Percentiles rank a stretch among this genome's conserved stretches.
phyloP scores from a whole-genome alignment of 306 rosid genomes.

The Citrullus amarus region DNA sequence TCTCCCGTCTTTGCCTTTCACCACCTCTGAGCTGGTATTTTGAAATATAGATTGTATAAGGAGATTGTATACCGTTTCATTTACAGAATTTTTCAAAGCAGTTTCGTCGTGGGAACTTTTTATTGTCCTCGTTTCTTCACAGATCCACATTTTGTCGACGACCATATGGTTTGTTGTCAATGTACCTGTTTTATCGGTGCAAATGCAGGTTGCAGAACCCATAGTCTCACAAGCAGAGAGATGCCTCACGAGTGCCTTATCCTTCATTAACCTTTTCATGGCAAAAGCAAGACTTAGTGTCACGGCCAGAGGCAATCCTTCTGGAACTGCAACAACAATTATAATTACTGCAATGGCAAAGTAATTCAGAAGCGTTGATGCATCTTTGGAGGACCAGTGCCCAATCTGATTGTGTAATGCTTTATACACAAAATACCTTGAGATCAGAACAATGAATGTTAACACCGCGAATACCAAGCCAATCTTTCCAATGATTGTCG shows the following conservation, averaged over 20 bases:
- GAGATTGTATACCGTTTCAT: constrained; percentile 27
- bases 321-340: constrained; percentile 88
- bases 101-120: constrained; percentile 6
- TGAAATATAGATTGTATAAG: constrained; percentile 70
- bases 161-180: constrained; percentile 90
- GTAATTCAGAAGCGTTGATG: constrained; percentile 42
- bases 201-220: constrained; percentile 79
- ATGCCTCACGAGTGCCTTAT: constrained; percentile 83
- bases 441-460: constrained; percentile 60
- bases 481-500: constrained; percentile 79
- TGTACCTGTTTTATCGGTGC: constrained; percentile 89
- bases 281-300: constrained; percentile 91
- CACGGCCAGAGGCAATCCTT: constrained; percentile 84
- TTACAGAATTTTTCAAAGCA: constrained; percentile 22
- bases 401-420: constrained; percentile 20
- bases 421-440: constrained; percentile 47
- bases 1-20: constrained; percentile 42
- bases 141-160: constrained; percentile 61
- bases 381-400: constrained; percentile 52
- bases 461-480: constrained; percentile 64
- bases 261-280: constrained; percentile 76
- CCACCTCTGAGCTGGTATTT: constrained; percentile 63
- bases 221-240: constrained; percentile 90
- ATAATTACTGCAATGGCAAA: constrained; percentile 81
- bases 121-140: constrained; percentile 31